phyloP scores from a whole-genome alignment of 1,139 yeast genomes.

The Saccharomyces hybrid region DNA sequence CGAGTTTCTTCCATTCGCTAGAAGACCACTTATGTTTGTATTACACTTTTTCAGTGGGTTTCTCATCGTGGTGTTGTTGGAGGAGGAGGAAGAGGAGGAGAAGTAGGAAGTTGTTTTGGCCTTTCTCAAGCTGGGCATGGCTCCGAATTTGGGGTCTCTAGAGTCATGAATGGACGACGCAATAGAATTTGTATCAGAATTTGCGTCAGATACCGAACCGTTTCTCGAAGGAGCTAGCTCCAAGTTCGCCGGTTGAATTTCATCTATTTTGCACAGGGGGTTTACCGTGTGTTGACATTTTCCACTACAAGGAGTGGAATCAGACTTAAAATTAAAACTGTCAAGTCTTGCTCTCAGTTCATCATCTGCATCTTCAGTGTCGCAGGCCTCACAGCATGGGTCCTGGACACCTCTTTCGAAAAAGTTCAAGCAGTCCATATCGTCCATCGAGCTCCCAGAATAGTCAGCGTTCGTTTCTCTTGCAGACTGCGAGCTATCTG shows the following conservation, averaged over 20 bases:
- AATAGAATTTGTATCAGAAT: neutral
- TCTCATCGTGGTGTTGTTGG: neutral
- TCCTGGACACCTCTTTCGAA: slow-evolving; percentile 6
- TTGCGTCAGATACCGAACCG: neutral
- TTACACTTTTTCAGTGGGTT: neutral
- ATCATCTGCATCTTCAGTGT: neutral
- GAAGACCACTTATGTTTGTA: neutral
- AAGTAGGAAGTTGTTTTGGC: neutral
- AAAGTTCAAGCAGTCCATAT: neutral
- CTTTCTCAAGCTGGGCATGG: neutral
- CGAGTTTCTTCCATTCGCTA: neutral
- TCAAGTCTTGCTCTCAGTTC: neutral
- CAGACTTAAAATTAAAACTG: neutral
- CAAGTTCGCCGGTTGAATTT: neutral
- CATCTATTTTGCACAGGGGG: neutral
- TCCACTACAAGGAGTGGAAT: neutral
- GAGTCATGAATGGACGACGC: neutral
- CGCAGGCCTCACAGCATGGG: slow-evolving; percentile 2
- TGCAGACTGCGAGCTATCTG: neutral
- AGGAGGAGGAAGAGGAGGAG: neutral
- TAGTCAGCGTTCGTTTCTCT: neutral
- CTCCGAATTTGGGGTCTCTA: neutral
- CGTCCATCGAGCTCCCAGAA: neutral
- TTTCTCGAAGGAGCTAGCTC: neutral
- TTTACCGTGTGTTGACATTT: neutral